Evolutionary conservation across 176 grass and related monocot genomes (phyloP).

Genomic region (Otatea glauca): DNA sequence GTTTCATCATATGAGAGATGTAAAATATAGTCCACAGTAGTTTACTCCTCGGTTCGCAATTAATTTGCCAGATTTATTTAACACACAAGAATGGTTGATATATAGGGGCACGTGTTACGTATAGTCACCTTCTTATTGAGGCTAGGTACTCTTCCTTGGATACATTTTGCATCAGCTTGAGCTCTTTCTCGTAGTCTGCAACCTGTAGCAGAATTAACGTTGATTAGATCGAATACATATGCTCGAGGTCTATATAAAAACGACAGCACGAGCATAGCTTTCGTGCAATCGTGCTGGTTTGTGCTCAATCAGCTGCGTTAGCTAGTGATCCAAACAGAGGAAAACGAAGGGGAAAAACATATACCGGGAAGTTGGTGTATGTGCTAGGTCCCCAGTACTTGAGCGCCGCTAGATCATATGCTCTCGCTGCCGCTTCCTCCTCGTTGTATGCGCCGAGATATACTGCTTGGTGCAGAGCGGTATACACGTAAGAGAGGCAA

Average conservation of each 20-base stretch:
- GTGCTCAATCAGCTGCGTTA: background rate
- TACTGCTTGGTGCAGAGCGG: slow-evolving; percentile 32
- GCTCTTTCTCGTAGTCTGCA: slow-evolving; percentile 64
- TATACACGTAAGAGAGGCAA: background rate
- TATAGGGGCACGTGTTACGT: no score
- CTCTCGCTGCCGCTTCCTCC: slow-evolving; percentile 73
- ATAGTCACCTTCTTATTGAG: slow-evolving; percentile 61
- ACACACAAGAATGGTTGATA: no score
- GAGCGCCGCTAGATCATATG: slow-evolving; percentile 69
- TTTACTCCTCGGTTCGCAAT: no score
- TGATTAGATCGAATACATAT: no score
- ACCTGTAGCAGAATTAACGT: slow-evolving; percentile 32
- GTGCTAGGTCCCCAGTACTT: slow-evolving; percentile 78
- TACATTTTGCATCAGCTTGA: slow-evolving; percentile 62
- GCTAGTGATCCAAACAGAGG: background rate
- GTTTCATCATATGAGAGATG: no score
- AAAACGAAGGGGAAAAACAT: background rate
- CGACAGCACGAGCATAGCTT: no score
- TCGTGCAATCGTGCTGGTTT: no score
- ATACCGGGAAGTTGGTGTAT: slow-evolving; percentile 69
- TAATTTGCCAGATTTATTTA: no score
- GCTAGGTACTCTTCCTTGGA: slow-evolving; percentile 81
- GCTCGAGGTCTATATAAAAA: no score
- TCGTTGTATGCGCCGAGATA: slow-evolving; percentile 74
- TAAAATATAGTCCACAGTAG: no score